These are phyloP conservation scores for Daldinia eschscholtzii DNA, from an alignment of 2,329 filamentous ascomycete genomes.

Conservation along the genomic window DNA sequence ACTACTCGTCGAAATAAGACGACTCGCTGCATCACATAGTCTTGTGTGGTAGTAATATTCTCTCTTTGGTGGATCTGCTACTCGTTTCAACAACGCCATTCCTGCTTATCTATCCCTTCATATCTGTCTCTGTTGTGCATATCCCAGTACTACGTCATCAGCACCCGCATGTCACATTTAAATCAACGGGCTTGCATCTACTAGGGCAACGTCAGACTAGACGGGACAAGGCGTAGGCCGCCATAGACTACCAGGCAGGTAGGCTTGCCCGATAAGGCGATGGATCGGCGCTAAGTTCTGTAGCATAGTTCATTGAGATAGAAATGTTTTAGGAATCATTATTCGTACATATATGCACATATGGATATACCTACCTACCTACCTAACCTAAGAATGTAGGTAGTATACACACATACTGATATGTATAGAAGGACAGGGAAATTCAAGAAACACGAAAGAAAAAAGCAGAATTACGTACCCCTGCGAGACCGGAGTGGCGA, in stretches of 20 bases:
- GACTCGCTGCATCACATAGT: neutral
- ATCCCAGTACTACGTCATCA: constrained; percentile 12
- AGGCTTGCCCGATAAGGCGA: neutral
- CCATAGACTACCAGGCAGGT: neutral
- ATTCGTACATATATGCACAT: constrained; percentile 10
- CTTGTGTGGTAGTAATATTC: neutral
- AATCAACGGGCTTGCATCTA: constrained; percentile 5
- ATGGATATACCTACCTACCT: neutral
- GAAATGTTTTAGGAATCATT: constrained; percentile 5
- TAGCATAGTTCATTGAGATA: neutral
- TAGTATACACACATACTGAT: neutral
- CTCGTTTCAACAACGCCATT: neutral
- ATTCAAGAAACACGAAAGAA: neutral
- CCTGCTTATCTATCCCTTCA: neutral
- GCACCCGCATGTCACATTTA: neutral
- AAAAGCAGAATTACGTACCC: constrained; percentile 12
- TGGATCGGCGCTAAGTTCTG: neutral
- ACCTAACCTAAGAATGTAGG: too few relatives aligned
- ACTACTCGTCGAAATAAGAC: neutral
- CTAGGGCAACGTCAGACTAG: constrained; percentile 4
- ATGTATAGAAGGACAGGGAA: constrained; percentile 9
- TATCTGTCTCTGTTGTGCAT: neutral
- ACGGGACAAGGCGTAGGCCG: neutral
- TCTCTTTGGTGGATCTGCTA: neutral
- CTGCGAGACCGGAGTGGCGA: constrained; percentile 15